Base-by-base conservation (phyloP, 495 filamentous ascomycete species). In the Podospora comata region DNA sequence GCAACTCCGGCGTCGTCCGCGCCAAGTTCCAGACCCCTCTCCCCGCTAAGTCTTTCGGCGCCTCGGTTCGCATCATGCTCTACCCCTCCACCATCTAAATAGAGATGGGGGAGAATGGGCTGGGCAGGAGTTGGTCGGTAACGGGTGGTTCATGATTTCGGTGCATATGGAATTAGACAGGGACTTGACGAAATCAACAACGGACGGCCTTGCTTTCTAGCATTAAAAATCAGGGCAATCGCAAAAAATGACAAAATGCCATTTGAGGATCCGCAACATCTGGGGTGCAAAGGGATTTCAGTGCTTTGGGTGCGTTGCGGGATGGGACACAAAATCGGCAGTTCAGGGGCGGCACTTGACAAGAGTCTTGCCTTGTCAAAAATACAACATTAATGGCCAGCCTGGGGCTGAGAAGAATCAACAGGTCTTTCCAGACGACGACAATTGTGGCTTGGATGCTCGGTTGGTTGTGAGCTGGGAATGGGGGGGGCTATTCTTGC, bases 41-140 rank as follows among this genome's bases (percentile, higher is more conserved):
- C 74, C 95, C 96, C 73, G 87, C 95, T 68, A 92, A 91, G 84
- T 91, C 92, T 78, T 97, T 99, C 86, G 95, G 96, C 81, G 95
- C 94, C 75, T 92, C 92, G 74, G 91, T 98, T 82, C 88, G 96
- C 80, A 89, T 99, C 81, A 98, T 99, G 95, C 88, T 99, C 80
- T 99, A 98, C 87, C 95, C 95, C 83, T 97, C 91, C 72, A 82
- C 84, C 78, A 87, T 87, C 82, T 86, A 86, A 81, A 48, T 48
- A 16, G 2, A 48, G 15, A 48, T 48, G 39, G 39, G 39, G 39
- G 70, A 70, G 66, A 68, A 64, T 71, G 79, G 75, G 75, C 77
- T 65, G 73, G 77, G 79, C 75, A 76, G 82, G 82, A 82, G 82
- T 84, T 84, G 79, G 79, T 75, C 81, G 81, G 81, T 80, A 77